Base-by-base conservation (phyloP, 306 rosid genomes). In the Quercus mongolica region DNA sequence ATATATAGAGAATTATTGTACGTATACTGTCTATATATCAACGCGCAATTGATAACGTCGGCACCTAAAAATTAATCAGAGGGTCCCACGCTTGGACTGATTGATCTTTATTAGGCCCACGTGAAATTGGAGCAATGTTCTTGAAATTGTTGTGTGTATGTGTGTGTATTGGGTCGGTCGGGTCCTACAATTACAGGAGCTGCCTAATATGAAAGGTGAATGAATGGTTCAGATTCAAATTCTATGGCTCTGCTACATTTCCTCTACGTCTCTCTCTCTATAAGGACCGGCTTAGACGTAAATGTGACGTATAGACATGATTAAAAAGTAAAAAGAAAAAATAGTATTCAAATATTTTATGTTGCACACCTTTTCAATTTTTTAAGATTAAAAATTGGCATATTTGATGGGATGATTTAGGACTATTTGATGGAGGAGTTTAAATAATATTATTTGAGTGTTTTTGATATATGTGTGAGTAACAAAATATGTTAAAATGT, bases 21-120 rank as follows among this genome's bases (percentile, higher is more conserved):
- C 80, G 83, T 85, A 41, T 2, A 41, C 1, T 41, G 46, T 41
- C 46, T 41, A 41, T 41, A 41, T 41, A 73, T 4, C 79, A 78
- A 74, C 74, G 26, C 33, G 41, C 56, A 38, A 18, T 55, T 57
- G 54, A 76, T 69, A 73, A 77, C 80, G 54, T 69, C 33, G 83
- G 88, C 79, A 81, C 76, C 75, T 75, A 82, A 41, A 41, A 41
- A 83, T 85, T 69, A 64, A 69, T 78, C 72, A 62, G 26, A 69
- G 15, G 75, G 88, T 82, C 30, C 86, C 81, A 69, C 55, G 26
- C 44, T 55, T 62, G 74, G 83, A 44, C 74, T 56, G 41, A 49
- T 49, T 49, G 54, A 49, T 49, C 54, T 11, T 41, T 41, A 41
- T 41, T 49, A 49, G 41, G 25, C 57, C 73, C 78, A 62, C 28